These are phyloP conservation scores for Zygosaccharomyces rouxii DNA, from an alignment of 805 yeast species.

Conservation along the genomic window DNA sequence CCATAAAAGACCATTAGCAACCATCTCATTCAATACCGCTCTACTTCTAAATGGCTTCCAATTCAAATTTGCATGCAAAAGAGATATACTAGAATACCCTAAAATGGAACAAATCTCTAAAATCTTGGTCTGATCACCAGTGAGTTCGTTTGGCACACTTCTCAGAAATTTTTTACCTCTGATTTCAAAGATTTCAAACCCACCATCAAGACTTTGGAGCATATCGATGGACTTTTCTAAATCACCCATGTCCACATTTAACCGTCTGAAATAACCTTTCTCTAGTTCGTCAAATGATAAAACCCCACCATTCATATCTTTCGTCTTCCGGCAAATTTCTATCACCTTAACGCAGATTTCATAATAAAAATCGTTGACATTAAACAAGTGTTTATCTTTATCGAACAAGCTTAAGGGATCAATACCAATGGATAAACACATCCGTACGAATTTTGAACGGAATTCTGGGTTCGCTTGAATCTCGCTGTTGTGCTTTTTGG, in stretches of 20 bases:
- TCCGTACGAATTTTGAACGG: slow-evolving; percentile 64
- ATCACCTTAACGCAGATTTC: slow-evolving; percentile 71
- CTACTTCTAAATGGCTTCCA: slow-evolving; percentile 68
- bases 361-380: slow-evolving; percentile 50
- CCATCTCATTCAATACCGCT: slow-evolving; percentile 70
- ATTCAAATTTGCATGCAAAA: slow-evolving; percentile 66
- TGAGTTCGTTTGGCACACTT: slow-evolving; percentile 58
- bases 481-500: slow-evolving; percentile 64
- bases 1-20: slow-evolving; percentile 81
- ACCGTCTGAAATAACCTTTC: slow-evolving; percentile 30
- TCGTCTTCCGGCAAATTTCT: slow-evolving; percentile 67
- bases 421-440: slow-evolving; percentile 77
- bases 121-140: slow-evolving; percentile 63
- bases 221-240: slow-evolving; percentile 51
- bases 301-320: slow-evolving; percentile 78
- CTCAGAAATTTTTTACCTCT: slow-evolving; percentile 52
- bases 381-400: slow-evolving; percentile 31
- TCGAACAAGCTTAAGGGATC: slow-evolving; percentile 59
- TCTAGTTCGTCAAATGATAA: slow-evolving; percentile 55
- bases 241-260: slow-evolving; percentile 44
- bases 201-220: slow-evolving; percentile 60
- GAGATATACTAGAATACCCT: slow-evolving; percentile 64
- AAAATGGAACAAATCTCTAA: slow-evolving; percentile 71
- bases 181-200: slow-evolving; percentile 58
- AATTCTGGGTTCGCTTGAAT: slow-evolving; percentile 60